Base-by-base conservation (phyloP, 2,329 filamentous ascomycete genomes). In the Teratosphaeria gauchensis region DNA sequence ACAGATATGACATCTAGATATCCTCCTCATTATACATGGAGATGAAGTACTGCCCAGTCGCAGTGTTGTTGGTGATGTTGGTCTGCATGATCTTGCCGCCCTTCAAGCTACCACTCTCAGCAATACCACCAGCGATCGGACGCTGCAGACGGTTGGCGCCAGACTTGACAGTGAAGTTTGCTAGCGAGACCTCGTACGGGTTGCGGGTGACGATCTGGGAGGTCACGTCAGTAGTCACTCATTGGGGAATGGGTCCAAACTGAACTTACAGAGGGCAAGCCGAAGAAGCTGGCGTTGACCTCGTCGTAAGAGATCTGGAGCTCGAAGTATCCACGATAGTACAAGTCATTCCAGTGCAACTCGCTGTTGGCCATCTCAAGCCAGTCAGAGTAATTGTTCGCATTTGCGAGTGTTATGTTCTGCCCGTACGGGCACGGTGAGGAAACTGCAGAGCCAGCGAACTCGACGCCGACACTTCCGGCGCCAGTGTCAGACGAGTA, bases 241-340 rank as follows among this genome's bases (percentile, higher is more conserved):
- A 28, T 28, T 28, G 24, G 24, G 24, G 4, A 2, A 2, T 28
- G 24, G 24, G 4, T 28, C 4, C 24, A 28, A 4, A 28, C 24
- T 28, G 24, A 28, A 35, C 33, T 35, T 35, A 14, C 33, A 35
- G 80, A 84, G 0, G 85, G 85, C 67, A 81, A 67, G 48, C 84
- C 87, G 64, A 84, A 90, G 73, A 80, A 90, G 12, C 77, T 76
- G 0, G 86, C 86, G n/a, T 81, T 75, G 1, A 87, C 77, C 52
- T 80, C 74, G 11, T 85, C 76, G 24, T 81, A 77, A 21, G 74
- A 77, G 57, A 88, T 75, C 54, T 80, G 78, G 48, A 90, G 74
- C 67, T 87, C 81, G 64, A 84, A 89, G 73, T 90, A 90, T 1
- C 87, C 88, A 19, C 87, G 79, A 71, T 89, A 90, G 70, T 87